Base-by-base conservation (phyloP, 2,329 filamentous ascomycete species). In the Penicillium sp. region DNA sequence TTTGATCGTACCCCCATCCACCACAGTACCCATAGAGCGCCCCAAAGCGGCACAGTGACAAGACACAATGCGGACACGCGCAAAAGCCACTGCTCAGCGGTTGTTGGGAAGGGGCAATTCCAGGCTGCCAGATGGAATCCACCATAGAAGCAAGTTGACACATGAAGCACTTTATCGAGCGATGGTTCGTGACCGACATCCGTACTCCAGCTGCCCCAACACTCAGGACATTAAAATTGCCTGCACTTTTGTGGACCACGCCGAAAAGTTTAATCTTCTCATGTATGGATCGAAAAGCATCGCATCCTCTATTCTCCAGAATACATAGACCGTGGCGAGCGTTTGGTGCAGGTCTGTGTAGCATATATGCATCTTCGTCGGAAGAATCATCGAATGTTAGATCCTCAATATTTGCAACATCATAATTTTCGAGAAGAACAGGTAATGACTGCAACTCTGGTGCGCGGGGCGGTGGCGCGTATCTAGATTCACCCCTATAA, bases 1-100 rank as follows among this genome's bases (percentile, higher is more conserved):
- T 40, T 40, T 9, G 37, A 40, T 24, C 37, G 37, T 2, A 40
- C 37, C n/a, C 37, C 37, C 37, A 40, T 40, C 37, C 37, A 40
- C 37, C 37, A 40, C 10, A 40, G 15, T 5, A 40, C 37, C 37
- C 37, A 40, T 3, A 40, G 23, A 4, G 21, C 4, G 2, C 37
- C 37, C 37, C 37, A 40, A 6, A 40, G 13, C n/a, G 37, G 37
- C 2, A 18, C 20, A 6, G 37, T 40, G 13, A 40, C 23, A 1
- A 40, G 23, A 7, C 37, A 40, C 21, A 40, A 15, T 8, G 37
- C 37, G 15, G 37, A 26, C 6, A 26, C 26, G 2, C 37, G 37
- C 37, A 21, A 24, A 6, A 40, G 12, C 37, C 37, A 40, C 7
- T 18, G 21, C 23, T 40, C 37, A 12, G 26, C 21, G 3, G 37